phyloP scores from a whole-genome alignment of 768 basidiomycete genomes.

The Leccinum disarticulatum region DNA sequence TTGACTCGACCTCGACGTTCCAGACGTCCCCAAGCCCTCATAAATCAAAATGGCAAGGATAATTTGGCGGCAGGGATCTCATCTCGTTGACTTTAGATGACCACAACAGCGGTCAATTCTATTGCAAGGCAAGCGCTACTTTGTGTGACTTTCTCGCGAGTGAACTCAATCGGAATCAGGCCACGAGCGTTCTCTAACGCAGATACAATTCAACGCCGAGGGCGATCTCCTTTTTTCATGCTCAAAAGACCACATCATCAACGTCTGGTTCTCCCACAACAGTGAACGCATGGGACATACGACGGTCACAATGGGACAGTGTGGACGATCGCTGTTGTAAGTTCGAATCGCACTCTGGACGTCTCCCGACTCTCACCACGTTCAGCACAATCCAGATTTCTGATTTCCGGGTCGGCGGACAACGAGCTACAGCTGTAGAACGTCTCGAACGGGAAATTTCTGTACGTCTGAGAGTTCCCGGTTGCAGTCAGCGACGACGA shows the following conservation, averaged over 20 bases:
- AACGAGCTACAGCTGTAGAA: slow-evolving; percentile 91
- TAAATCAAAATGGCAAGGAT: slow-evolving; percentile 18
- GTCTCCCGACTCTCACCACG: background rate
- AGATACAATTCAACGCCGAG: slow-evolving; percentile 96
- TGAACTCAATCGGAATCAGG: slow-evolving; percentile 47
- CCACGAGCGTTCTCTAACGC: slow-evolving; percentile 95
- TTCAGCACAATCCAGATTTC: slow-evolving; percentile 76
- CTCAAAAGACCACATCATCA: slow-evolving; percentile 93
- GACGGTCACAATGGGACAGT: slow-evolving; percentile 94
- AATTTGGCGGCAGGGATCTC: background rate
- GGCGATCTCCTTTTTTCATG: slow-evolving; percentile 95
- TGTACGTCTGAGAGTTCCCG: slow-evolving; percentile 96
- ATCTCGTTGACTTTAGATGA: background rate
- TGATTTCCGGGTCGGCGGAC: slow-evolving; percentile 93
- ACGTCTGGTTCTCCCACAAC: slow-evolving; percentile 97
- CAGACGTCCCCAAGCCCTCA: background rate
- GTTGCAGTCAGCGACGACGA: slow-evolving; percentile 93
- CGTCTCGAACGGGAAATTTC: slow-evolving; percentile 85
- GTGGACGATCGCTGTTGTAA: slow-evolving; percentile 95
- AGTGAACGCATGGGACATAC: slow-evolving; percentile 98
- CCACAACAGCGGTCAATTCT: slow-evolving; percentile 64
- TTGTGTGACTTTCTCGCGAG: slow-evolving; percentile 1
- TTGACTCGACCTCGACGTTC: slow-evolving; percentile 3
- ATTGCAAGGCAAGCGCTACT: slow-evolving; percentile 51
- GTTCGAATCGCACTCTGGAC: slow-evolving; percentile 30